Evolutionary conservation across 345 rosid species (phyloP).

Genomic region (Salix dunnii): DNA sequence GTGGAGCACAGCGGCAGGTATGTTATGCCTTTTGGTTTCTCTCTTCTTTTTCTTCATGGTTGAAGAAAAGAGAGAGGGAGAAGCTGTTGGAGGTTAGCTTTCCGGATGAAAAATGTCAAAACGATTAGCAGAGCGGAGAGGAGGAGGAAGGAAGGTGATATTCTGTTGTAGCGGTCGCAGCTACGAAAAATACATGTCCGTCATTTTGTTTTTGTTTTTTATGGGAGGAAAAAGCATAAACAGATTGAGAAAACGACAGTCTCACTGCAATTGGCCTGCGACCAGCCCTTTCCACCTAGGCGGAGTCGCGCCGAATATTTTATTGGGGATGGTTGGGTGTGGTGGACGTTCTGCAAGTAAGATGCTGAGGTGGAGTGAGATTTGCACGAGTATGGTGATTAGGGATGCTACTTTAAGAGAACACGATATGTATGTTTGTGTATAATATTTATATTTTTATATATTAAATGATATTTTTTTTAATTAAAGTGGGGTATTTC

Average conservation of each 20-base stretch:
- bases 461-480: too few relatives aligned
- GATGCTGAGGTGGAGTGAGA: background rate
- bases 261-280: background rate
- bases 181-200: background rate
- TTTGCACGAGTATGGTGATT: background rate
- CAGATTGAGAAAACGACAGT: background rate
- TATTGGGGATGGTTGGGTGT: background rate
- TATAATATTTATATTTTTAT: too few relatives aligned
- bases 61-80: background rate
- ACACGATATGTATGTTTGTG: too few relatives aligned
- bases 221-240: background rate
- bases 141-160: background rate
- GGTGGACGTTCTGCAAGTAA: background rate
- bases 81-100: background rate
- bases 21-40: slow-evolving; percentile 20
- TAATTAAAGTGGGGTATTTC: too few relatives aligned
- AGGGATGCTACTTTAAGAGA: too few relatives aligned
- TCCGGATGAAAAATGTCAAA: background rate
- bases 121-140: background rate
- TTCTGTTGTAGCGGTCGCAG: background rate
- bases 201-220: background rate
- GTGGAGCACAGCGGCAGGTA: slow-evolving; percentile 28
- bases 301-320: background rate
- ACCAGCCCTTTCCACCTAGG: background rate
- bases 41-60: slow-evolving; percentile 43